Evolutionary conservation across 148 eudicot genomes (phyloP).

Genomic region (Camellia japonica): DNA sequence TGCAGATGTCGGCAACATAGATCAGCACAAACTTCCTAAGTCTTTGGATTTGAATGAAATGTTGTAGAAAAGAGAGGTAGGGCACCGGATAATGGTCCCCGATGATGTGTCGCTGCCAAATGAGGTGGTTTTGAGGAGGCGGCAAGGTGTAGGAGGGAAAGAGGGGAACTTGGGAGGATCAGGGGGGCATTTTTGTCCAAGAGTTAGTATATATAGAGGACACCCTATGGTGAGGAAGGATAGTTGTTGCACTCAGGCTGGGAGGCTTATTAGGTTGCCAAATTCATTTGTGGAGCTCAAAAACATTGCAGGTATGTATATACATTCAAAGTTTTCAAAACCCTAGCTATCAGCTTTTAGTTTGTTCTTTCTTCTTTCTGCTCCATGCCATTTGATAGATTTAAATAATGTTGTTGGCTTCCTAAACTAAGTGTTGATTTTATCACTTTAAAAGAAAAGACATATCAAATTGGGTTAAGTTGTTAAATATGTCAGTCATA

Average conservation of each 20-base stretch:
- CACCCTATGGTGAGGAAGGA: constrained; percentile 38
- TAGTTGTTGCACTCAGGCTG: constrained; percentile 33
- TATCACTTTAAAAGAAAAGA: no score
- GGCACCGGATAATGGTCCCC: constrained; percentile 24
- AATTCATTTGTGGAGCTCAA: constrained; percentile 55
- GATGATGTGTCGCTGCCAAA: constrained; percentile 5
- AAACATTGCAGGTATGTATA: constrained; percentile 54
- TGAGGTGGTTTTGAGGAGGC: neutral
- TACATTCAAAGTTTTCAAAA: no score
- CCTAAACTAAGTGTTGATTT: neutral
- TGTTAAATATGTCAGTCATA: no score
- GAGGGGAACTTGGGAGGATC: constrained; percentile 15
- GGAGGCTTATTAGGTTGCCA: constrained; percentile 60
- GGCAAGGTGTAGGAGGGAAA: constrained; percentile 10
- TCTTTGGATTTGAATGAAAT: constrained; percentile 30
- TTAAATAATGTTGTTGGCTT: neutral
- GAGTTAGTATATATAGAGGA: constrained; percentile 64
- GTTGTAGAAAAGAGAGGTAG: constrained; percentile 39
- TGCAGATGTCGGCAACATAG: constrained; percentile 22
- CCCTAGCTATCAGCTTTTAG: no score
- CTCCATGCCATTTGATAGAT: neutral
- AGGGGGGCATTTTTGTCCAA: constrained; percentile 18
- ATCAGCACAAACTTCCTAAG: constrained; percentile 4
- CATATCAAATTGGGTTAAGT: no score
- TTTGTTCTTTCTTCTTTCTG: neutral